phyloP scores from a whole-genome alignment of 139 green algal species.

The Ettlia oleoabundans region DNA sequence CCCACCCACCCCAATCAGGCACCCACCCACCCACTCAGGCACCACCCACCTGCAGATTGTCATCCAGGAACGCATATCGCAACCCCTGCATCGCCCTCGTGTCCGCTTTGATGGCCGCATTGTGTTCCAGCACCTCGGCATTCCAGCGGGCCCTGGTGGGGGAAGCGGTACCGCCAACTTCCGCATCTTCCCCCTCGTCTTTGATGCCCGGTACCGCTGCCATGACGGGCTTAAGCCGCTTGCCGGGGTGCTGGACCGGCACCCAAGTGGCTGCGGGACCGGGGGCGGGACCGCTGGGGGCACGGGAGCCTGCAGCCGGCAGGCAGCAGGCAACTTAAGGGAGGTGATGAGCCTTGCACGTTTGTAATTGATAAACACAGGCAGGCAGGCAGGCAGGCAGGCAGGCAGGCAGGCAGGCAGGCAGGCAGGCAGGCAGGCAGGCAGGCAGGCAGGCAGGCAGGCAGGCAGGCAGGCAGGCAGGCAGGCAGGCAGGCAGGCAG shows the following conservation, averaged over 20 bases:
- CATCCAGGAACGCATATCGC: constrained; percentile 50
- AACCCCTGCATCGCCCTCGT: constrained; percentile 6
- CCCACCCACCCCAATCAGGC: no score
- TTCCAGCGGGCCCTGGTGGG: background rate
- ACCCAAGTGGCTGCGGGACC: constrained; percentile 24
- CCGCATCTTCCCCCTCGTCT: background rate
- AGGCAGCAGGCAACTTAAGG: background rate
- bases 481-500: no score
- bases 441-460: no score
- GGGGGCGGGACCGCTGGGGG: background rate
- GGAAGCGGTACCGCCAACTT: no score
- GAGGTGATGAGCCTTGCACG: no score
- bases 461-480: no score
- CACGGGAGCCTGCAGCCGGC: background rate
- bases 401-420: no score
- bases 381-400: no score
- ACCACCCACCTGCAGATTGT: constrained; percentile 57
- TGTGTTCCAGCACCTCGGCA: constrained; percentile 29
- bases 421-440: no score
- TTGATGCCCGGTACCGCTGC: background rate
- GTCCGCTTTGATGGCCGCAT: constrained; percentile 14
- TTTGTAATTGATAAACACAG: no score
- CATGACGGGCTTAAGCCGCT: background rate
- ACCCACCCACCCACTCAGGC: no score
- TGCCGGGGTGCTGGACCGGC: constrained; percentile 13